Percentiles rank a stretch among this genome's conserved stretches.
Evolutionary conservation across 2,329 filamentous ascomycete species (phyloP).

Genomic region (Fusarium denticulatum): DNA sequence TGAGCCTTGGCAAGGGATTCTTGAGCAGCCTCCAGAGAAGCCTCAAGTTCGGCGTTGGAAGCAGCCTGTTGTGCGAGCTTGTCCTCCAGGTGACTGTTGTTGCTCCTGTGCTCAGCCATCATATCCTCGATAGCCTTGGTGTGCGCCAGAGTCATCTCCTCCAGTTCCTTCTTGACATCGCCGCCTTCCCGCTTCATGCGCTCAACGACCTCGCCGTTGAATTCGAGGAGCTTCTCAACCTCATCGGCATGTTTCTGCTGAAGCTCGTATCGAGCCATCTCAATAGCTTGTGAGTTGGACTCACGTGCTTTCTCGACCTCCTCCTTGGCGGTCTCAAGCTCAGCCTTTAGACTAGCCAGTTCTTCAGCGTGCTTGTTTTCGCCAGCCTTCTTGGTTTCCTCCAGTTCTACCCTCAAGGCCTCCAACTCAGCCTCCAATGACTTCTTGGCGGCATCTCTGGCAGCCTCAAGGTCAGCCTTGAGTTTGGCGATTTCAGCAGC

Average conservation of each 20-base stretch:
- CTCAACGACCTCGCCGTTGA: constrained; percentile 55
- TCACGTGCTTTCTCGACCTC: constrained; percentile 59
- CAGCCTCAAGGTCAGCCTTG: constrained; percentile 43
- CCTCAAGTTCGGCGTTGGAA: constrained; percentile 50
- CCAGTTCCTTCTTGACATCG: constrained; percentile 55
- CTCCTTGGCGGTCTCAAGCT: constrained; percentile 38
- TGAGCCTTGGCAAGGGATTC: constrained; percentile 57
- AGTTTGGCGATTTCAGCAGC: constrained; percentile 45
- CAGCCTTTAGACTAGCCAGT: constrained; percentile 47
- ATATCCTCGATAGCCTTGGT: constrained; percentile 53
- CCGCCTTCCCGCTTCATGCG: constrained; percentile 52
- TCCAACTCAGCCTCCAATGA: constrained; percentile 51
- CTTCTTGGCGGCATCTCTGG: constrained; percentile 45
- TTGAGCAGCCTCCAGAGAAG: constrained; percentile 52
- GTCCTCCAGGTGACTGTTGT: constrained; percentile 48
- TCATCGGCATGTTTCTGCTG: constrained; percentile 58
- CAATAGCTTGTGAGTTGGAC: constrained; percentile 56
- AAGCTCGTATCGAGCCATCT: constrained; percentile 57
- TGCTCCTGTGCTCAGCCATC: constrained; percentile 52
- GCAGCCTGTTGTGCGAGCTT: constrained; percentile 50
- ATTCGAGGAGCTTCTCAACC: constrained; percentile 57
- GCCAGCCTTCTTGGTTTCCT: constrained; percentile 55
- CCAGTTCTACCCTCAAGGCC: constrained; percentile 54
- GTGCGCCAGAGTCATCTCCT: constrained; percentile 52
- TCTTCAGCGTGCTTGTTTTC: constrained; percentile 49